Evolutionary conservation across 768 basidiomycete genomes (phyloP).

Genomic region (Mycena chlorophos): DNA sequence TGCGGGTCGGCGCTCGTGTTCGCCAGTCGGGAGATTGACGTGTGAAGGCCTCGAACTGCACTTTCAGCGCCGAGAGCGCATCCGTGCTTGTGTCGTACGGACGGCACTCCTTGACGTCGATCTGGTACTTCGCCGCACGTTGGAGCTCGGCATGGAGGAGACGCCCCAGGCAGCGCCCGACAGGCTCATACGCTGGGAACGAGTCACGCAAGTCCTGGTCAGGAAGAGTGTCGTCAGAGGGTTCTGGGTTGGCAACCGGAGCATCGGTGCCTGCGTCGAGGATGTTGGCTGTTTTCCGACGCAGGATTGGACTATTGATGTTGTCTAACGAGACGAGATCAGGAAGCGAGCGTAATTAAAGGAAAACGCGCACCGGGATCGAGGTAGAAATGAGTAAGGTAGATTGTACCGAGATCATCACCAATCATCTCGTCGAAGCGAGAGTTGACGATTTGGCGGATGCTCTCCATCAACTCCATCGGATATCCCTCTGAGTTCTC

Average conservation of each 20-base stretch:
- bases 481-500: conserved; percentile 5
- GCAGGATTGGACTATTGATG: not conserved
- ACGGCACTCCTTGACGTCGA: not conserved
- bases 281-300: not conserved
- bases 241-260: not conserved
- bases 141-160: not conserved
- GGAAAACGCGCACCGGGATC: conserved; percentile 23
- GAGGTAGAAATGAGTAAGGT: conserved; percentile 25
- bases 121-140: not conserved
- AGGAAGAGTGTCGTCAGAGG: not conserved
- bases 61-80: not conserved
- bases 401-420: conserved; percentile 18
- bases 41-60: not conserved
- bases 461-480: conserved; percentile 5
- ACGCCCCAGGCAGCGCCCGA: not conserved
- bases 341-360: not conserved
- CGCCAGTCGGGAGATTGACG: not conserved
- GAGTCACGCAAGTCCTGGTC: not conserved
- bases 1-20: not conserved
- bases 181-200: not conserved
- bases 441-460: conserved; percentile 15
- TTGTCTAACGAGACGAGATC: not conserved
- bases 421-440: conserved; percentile 26
- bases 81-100: not conserved
- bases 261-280: not conserved